Percentiles rank a stretch among this genome's conserved stretches.
phyloP scores from a whole-genome alignment of 2,329 filamentous ascomycete species.

The Claviceps sp. region DNA sequence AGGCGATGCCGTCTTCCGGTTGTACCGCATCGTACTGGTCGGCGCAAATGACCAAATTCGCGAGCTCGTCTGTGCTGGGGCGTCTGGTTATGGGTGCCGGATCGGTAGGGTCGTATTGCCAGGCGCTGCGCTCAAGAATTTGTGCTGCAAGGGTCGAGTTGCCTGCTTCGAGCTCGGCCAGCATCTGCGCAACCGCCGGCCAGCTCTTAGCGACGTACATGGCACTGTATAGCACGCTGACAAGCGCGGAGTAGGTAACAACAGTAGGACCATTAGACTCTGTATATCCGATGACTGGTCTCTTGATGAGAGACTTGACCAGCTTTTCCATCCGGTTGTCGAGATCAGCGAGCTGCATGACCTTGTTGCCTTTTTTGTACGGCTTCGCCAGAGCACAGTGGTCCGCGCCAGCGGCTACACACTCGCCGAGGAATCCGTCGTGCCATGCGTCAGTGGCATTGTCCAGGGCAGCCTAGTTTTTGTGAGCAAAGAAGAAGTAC shows the following conservation, averaged over 20 bases:
- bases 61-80: slow-evolving; percentile 26
- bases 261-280: slow-evolving; percentile 26
- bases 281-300: slow-evolving; percentile 26
- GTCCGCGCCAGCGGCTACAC: slow-evolving; percentile 31
- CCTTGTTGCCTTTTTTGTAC: slow-evolving; percentile 6
- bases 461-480: slow-evolving; percentile 26
- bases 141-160: slow-evolving; percentile 28
- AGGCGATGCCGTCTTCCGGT: slow-evolving; percentile 24
- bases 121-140: slow-evolving; percentile 23
- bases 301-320: slow-evolving; percentile 22
- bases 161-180: slow-evolving; percentile 29
- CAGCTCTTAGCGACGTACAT: slow-evolving; percentile 32
- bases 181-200: slow-evolving; percentile 26
- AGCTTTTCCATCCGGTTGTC: slow-evolving; percentile 26
- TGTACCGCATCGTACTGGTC: slow-evolving; percentile 31
- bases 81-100: slow-evolving; percentile 15
- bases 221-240: slow-evolving; percentile 24
- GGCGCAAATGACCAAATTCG: slow-evolving; percentile 28
- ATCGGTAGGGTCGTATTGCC: slow-evolving; percentile 28
- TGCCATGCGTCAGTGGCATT: slow-evolving; percentile 35
- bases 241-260: slow-evolving; percentile 31
- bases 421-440: slow-evolving; percentile 38
- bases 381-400: slow-evolving; percentile 30
- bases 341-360: slow-evolving; percentile 23
- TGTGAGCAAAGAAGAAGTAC: no score